Conservation (phyloP, 257 asterid species). For the Fraxinus pennsylvanica region DNA sequence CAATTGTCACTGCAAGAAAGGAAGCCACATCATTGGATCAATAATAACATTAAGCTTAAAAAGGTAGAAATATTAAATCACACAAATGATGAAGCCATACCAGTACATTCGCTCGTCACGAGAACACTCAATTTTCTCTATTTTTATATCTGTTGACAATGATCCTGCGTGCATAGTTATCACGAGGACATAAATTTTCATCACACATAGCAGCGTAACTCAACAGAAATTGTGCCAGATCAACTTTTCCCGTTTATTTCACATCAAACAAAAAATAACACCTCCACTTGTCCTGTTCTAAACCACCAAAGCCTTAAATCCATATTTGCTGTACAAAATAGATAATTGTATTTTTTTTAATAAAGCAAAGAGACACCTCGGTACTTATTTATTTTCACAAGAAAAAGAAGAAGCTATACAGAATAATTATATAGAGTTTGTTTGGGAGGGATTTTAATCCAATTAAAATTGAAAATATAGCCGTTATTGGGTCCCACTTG, state of each 20-base stretch:
- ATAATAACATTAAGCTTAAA: background rate
- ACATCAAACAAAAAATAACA: background rate
- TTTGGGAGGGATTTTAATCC: no score
- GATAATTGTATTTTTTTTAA: background rate
- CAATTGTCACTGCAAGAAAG: constrained; percentile 54
- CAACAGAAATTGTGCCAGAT: background rate
- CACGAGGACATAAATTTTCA: background rate
- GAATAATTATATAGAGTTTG: background rate
- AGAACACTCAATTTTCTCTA: constrained; percentile 31
- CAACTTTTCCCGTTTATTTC: background rate
- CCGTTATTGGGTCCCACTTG: no score
- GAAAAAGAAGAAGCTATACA: background rate
- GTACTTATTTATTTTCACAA: background rate
- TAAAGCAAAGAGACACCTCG: background rate
- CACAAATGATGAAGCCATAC: constrained; percentile 29
- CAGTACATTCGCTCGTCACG: constrained; percentile 54
- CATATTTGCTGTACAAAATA: background rate
- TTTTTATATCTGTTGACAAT: constrained; percentile 28
- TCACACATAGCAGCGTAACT: background rate
- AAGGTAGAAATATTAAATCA: background rate
- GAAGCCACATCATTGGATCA: background rate
- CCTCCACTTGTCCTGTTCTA: background rate
- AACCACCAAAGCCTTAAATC: background rate
- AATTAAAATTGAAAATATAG: no score
- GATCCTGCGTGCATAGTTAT: constrained; percentile 40